Evolutionary conservation across 2,329 filamentous ascomycete genomes (phyloP), one percentile per base, ranked within the genome.

Genomic region (Trichoderma koningii): DNA sequence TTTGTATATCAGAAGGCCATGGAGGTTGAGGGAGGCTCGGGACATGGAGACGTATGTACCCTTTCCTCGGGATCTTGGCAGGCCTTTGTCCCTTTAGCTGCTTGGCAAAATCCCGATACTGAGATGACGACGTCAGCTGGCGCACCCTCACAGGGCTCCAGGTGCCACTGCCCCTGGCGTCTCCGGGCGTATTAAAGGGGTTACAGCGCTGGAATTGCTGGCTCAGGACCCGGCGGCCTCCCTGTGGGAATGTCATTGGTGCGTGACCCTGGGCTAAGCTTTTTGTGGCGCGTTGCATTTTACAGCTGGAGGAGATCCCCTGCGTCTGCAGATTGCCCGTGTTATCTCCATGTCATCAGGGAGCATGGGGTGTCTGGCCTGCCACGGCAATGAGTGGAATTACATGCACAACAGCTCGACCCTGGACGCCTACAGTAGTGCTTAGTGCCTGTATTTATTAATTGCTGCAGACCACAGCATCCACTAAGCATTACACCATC

Each of bases 221-320:
- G 42, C 61, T 26, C 50, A n/a, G n/a, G 45, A 41, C n/a, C 61
- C 51, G 61, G 61, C 52, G 52, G 61, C 52, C 61, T 56, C 52
- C 61, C 52, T 5, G 61, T 38, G 19, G 21, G 60, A 28, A 63
- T 53, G 38, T 63, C 48, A 64, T 64, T 56, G 61, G 61, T 34
- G 52, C 42, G 61, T 23, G 42, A 34, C 17, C 42, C 61, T 19
- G 34, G 44, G 28, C 55, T 30, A 64, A 57, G 52, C 38, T 59
- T 38, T 38, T 45, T 57, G 62, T 59, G 62, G 62, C 62, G 62
- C 62, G 55, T 64, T 59, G 53, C 62, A 64, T 48, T 55, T 55
- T 44, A 52, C 48, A 38, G 47, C 53, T 52, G 28, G 30, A 52
- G n/a, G 21, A 4, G 21, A 19, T 55, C 50, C 60, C 59, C 23